phyloP scores from a whole-genome alignment of 2,329 filamentous ascomycete species.

The Cercospora berteroae region DNA sequence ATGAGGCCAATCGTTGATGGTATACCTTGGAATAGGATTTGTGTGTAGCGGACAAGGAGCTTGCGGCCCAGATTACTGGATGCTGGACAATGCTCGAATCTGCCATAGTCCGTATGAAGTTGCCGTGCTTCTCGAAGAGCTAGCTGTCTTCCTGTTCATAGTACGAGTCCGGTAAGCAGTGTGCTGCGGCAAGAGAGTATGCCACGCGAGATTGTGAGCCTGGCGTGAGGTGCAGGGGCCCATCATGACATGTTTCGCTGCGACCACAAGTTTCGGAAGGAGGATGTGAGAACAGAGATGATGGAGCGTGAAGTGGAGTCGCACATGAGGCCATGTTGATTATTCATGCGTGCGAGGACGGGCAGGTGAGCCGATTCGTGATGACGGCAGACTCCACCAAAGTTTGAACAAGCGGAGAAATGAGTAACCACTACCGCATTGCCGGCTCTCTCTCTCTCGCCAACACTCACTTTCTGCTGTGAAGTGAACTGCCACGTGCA shows the following conservation, averaged over 20 bases:
- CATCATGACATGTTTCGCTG: background rate
- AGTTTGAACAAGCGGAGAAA: conserved; percentile 8
- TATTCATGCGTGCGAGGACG: background rate
- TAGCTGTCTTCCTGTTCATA: background rate
- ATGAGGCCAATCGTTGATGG: background rate
- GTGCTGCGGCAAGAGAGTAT: background rate
- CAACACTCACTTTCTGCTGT: conserved; percentile 1
- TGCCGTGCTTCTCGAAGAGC: background rate
- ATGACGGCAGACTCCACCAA: background rate
- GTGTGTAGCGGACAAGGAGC: background rate
- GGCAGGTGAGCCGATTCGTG: background rate
- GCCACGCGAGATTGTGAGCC: background rate
- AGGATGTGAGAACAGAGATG: background rate
- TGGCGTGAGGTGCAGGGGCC: background rate
- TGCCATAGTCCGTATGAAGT: background rate
- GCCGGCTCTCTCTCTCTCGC: background rate
- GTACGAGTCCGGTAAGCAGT: background rate
- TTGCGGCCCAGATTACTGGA: background rate
- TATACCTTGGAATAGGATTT: background rate
- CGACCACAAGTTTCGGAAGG: background rate
- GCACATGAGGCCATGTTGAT: background rate
- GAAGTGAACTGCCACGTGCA: conserved; percentile 4
- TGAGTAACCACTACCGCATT: conserved; percentile 7
- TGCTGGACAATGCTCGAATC: background rate
- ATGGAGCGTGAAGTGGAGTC: background rate